A percentile compares a stretch with the other conserved stretches of the same genome.
Conservation (phyloP, 2,329 filamentous ascomycete genomes). For the Kalmusia sp. region DNA sequence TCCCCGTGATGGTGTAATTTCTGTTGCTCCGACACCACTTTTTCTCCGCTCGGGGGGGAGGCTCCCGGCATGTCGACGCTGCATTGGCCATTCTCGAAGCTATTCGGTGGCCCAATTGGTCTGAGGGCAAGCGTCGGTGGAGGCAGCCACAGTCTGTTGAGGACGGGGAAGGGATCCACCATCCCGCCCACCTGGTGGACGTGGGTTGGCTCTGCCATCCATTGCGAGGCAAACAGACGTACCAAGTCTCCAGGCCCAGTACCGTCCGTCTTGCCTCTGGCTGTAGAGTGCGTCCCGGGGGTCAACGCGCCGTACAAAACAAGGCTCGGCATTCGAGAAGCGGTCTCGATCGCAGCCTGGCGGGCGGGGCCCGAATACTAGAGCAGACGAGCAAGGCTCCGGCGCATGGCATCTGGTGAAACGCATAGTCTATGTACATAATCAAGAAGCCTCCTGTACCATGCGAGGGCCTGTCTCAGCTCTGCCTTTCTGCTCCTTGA, state of each 20-base stretch:
- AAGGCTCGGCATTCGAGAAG: not conserved
- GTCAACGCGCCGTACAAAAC: too few relatives aligned
- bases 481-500: conserved; percentile 11
- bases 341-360: conserved; percentile 11
- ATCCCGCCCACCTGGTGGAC: conserved; percentile 19
- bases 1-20: conserved; percentile 14
- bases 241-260: too few relatives aligned
- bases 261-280: too few relatives aligned
- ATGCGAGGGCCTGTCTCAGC: conserved; percentile 39
- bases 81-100: conserved; percentile 6
- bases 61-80: not conserved
- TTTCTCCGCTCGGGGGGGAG: not conserved
- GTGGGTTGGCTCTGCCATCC: conserved; percentile 23
- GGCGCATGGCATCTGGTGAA: conserved; percentile 37
- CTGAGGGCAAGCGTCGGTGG: not conserved
- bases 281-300: too few relatives aligned
- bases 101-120: conserved; percentile 15
- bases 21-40: conserved; percentile 2
- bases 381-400: conserved; percentile 15
- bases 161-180: not conserved
- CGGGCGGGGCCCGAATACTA: conserved; percentile 12
- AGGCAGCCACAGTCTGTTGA: conserved; percentile 16
- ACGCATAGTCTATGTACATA: conserved; percentile 35
- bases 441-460: conserved; percentile 30
- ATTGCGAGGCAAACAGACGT: conserved; percentile 11